Base-by-base conservation (phyloP, 495 filamentous ascomycete species). In the Delitschia confertaspora region DNA sequence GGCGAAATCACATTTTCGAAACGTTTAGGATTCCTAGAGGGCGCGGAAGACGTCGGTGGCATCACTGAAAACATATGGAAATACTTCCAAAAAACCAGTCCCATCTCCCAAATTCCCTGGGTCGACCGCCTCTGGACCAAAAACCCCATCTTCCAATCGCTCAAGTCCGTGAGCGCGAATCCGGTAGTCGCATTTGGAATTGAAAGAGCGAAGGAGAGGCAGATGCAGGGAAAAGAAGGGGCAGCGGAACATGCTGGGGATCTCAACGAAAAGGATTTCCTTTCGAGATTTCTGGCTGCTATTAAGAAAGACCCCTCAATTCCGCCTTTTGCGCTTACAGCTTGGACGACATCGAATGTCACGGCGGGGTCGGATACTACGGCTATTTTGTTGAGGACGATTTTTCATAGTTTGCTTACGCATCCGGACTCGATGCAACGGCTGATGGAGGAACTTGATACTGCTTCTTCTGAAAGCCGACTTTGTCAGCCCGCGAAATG, bases 11-110 rank as follows among this genome's bases (percentile, higher is more conserved):
- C 49, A 2, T 51, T 45, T 18, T 38, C 31, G 1, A 58, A 61
- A 18, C 49, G 48, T 9, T 60, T 66, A 3, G 68, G 68, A 0
- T 71, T 73, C 33, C 42, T 72, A 6, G 57, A 67, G 18, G 21
- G 53, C 24, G 65, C 63, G 1, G 38, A 35, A 3, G 69, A 72
- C 35, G 53, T 73, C 4, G 60, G 62, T 24, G 46, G 58, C n/a
- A 14, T 29, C 2, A 39, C 32, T 6, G 18, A 6, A 16, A 6
- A 19, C 7, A 8, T 43, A 4, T 32, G 19, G 18, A 19, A 33
- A 20, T 3, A 21, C 26, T n/a, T 8, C 13, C 27, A 5, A 17
- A 21, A 4, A 4, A 19, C 27, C 18, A 21, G 8, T 6, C 5
- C 14, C n/a, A 13, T 34, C 6, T 14, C 32, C 6, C 32, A 34